Base-by-base conservation (phyloP, 2,329 filamentous ascomycete species). In the Didymosphaeria variabile region DNA sequence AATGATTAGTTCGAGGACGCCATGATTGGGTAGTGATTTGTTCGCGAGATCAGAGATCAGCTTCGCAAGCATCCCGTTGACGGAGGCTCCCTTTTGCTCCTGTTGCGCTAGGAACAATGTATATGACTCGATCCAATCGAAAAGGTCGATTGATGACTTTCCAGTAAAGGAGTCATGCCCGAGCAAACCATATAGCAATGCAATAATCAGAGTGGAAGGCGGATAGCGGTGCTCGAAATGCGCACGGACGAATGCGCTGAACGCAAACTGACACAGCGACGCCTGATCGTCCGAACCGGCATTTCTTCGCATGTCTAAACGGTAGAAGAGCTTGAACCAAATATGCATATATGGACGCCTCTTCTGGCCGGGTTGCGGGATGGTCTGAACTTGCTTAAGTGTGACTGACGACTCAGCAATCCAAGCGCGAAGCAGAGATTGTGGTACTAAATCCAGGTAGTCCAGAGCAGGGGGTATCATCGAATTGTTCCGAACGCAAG, bases 321-420 rank as follows among this genome's bases (percentile, higher is more conserved):
- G 36, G 31, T 68, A 60, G 13, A 72, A 62, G n/a, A 74, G 38
- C 29, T 54, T 56, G 26, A 72, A 52, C 71, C 71, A 73, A 12
- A 49, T 56, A 4, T 61, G 50, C 32, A 72, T 44, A 52, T 51
- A 44, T 5, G 31, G 13, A 23, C 34, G 46, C 21, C 57, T 45
- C 12, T 19, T 57, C 5, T 32, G 42, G 13, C 19, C 21, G n/a
- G 55, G 15, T 51, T 50, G 50, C 9, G 58, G n/a, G 17, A n/a
- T 32, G 12, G 42, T 26, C 32, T 51, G 60, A 26, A 31, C 8
- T 51, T 36, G 9, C 58, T 51, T 46, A 42, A 26, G 45, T 15
- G 51, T 56, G 17, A 51, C 40, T 1, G 66, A 67, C 36, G 69
- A 53, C 1, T 55, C 42, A 10, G 57, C 54, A 32, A 67, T 51